Evolutionary conservation across 106 monocot species (phyloP), one percentile per base, ranked within the genome.

Genomic region (Agapanthus africanus): DNA sequence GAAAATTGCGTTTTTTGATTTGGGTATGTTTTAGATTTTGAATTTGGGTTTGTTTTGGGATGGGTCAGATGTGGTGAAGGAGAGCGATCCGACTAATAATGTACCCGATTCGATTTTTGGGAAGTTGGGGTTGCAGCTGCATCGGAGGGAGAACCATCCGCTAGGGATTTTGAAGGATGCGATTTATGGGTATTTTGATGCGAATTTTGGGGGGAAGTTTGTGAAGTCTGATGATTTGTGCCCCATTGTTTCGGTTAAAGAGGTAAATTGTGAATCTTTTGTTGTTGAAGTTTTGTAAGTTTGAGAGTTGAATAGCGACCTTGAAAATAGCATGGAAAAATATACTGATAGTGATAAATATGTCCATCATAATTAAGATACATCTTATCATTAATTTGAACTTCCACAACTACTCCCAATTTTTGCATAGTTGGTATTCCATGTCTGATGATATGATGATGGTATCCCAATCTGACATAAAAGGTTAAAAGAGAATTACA

Each of bases 81-180:
- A 91, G 68, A 66, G 54, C 11, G 95, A 97, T 63, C 91, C 91
- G 19, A 80, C 82, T 3, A 97, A 97, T 66, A 97, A 97, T 75
- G 88, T 97, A 25, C 91, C 95, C 0, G 95, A 92, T 54, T 63
- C 84, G 1, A 91, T 97, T 49, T 97, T 84, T 27, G 81, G 86
- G 22, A 97, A 97, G 74, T 47, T 97, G 16, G 95, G 95, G 18
- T 57, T 82, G 86, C 91, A 97, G 86, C 91, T 97, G 23, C 95
- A 97, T 52, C 74, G 86, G 70, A 88, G 86, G 38, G 86, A 87
- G 52, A 81, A 87, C 51, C 95, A 97, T 22, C 95, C 95, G 16
- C 69, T 97, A 35, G 88, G 95, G 68, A 97, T 97, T 54, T 76
- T 97, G 74, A 97, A 87, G 82, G 86, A 86, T 37, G 83, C 88